phyloP scores from a whole-genome alignment of 495 filamentous ascomycete genomes.

The Trichoderma gamsii region DNA sequence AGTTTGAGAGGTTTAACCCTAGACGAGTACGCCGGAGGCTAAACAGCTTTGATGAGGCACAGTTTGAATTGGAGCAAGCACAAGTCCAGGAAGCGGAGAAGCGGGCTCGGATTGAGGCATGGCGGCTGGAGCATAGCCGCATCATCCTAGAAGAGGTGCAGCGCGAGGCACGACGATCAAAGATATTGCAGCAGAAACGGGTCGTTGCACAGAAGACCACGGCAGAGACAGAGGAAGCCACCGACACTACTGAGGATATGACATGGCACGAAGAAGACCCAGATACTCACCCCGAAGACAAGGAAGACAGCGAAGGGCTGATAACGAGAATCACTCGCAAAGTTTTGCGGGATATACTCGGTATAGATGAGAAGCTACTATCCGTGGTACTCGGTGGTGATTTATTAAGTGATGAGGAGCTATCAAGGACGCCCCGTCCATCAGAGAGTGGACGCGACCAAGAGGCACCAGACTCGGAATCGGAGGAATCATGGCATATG shows the following conservation, averaged over 20 bases:
- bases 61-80: constrained; percentile 51
- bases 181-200: constrained; percentile 20
- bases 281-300: constrained; percentile 20
- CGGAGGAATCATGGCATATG: constrained; percentile 62
- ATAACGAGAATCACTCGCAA: constrained; percentile 78
- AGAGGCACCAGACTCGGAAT: constrained; percentile 26
- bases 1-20: constrained; percentile 77
- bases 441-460: constrained; percentile 18
- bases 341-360: constrained; percentile 82
- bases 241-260: constrained; percentile 25
- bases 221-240: constrained; percentile 16
- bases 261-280: constrained; percentile 36
- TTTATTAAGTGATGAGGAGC: constrained; percentile 53
- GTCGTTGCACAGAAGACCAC: not conserved
- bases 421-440: constrained; percentile 38
- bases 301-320: constrained; percentile 48
- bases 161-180: constrained; percentile 66
- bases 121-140: constrained; percentile 86
- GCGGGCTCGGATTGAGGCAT: constrained; percentile 76
- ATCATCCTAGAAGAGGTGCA: constrained; percentile 83
- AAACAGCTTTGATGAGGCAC: constrained; percentile 54
- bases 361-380: constrained; percentile 79
- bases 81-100: constrained; percentile 59
- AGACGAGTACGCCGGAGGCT: constrained; percentile 58
- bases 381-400: constrained; percentile 83